These are phyloP conservation scores for Phytophthora capsici DNA, from an alignment of 352 stramenopile genomes.

Conservation along the genomic window DNA sequence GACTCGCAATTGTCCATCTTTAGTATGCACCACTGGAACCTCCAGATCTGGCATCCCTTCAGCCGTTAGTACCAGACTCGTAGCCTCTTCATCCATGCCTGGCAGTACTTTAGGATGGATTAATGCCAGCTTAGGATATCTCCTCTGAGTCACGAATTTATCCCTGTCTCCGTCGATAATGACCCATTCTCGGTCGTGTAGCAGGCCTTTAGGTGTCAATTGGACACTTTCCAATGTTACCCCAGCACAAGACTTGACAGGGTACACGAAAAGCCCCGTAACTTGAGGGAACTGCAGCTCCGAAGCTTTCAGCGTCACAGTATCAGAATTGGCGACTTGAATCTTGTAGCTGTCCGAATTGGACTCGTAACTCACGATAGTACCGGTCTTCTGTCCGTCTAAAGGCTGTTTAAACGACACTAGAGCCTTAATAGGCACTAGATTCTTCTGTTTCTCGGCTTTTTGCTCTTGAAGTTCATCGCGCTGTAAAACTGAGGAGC, in stretches of 20 bases:
- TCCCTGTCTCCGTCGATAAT: conserved; percentile 63
- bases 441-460: conserved; percentile 24
- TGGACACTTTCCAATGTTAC: conserved; percentile 52
- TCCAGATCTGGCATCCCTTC: conserved; percentile 64
- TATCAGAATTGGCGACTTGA: conserved; percentile 13
- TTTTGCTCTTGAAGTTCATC: conserved; percentile 37
- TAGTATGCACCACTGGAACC: conserved; percentile 56
- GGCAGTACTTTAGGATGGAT: conserved; percentile 64
- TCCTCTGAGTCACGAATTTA: conserved; percentile 78
- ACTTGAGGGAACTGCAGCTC: conserved; percentile 46
- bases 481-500: conserved; percentile 33
- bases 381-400: conserved; percentile 10
- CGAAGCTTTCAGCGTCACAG: conserved; percentile 17
- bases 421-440: conserved; percentile 30
- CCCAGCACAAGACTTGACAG: conserved; percentile 83
- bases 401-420: conserved; percentile 21
- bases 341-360: conserved; percentile 43
- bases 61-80: conserved; percentile 66
- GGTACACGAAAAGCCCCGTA: conserved; percentile 73
- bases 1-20: conserved; percentile 33
- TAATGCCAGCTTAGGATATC: conserved; percentile 69
- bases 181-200: conserved; percentile 82
- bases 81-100: conserved; percentile 30
- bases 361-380: conserved; percentile 36
- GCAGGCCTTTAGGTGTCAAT: conserved; percentile 64